Evolutionary conservation across 2,329 filamentous ascomycete species (phyloP), one percentile per base, ranked within the genome.

Genomic region (Akanthomyces uredinophilus): DNA sequence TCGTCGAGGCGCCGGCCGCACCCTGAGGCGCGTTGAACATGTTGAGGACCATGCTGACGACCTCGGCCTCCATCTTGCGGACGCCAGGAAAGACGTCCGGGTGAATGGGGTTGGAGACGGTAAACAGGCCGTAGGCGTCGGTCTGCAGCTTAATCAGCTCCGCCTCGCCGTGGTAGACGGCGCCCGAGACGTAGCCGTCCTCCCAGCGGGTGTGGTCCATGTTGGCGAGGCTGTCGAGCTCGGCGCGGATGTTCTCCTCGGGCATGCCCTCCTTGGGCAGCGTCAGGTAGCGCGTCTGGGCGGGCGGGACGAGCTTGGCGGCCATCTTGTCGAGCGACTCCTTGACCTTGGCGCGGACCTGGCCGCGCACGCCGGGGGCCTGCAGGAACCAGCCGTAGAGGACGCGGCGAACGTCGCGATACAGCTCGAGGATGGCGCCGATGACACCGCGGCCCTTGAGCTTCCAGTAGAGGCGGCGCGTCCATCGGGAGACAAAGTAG

Each of bases 181-280:
- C 94, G 35, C 95, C 95, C 47, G 91, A 96, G 60, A 99, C 95
- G 66, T 86, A 88, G 10, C 95, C 95, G 74, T 98, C 94, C 77
- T 99, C 95, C 95, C 95, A 99, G 66, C 90, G 85, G 2, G 93
- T 96, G 76, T 98, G 95, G 70, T 97, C 89, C 90, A 99, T 90
- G 54, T 83, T 87, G 18, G 88, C 87, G 67, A 99, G 81, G 67
- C 86, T 85, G 64, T 88, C 85, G 65, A 99, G 83, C 79, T 97
- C 94, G 64, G 86, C 84, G 68, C 87, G 85, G 47, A 99, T 84
- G 65, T 87, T 86, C 20, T 97, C 92, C 47, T 88, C 82, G 29
- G 84, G 82, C 88, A 93, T 91, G 72, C 93, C 94, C 71, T 94
- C 87, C 73, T 89, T 89, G 5, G 95, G 95, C 18, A 99, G 81